Evolutionary conservation across 345 rosid species (phyloP).

Genomic region (Syzygium grande): DNA sequence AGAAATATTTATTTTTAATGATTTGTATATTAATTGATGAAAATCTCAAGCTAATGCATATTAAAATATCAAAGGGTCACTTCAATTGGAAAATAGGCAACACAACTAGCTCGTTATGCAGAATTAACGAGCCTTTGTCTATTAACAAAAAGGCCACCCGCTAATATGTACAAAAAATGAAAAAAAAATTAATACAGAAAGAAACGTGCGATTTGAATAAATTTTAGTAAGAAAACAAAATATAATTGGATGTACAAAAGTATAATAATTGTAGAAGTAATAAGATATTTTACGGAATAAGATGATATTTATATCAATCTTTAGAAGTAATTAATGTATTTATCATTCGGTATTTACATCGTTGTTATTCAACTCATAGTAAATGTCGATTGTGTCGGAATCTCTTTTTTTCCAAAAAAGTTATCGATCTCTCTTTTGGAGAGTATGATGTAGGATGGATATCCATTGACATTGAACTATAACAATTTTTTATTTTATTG

Average conservation of each 20-base stretch:
- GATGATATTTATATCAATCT: neutral
- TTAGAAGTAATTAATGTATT: neutral
- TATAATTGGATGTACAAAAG: neutral
- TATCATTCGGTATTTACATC: neutral
- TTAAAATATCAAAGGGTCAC: neutral
- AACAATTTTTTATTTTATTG: no score
- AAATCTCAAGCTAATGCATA: neutral
- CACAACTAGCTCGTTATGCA: neutral
- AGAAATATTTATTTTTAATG: neutral
- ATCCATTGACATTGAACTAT: no score
- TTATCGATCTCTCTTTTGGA: neutral
- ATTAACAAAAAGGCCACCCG: neutral
- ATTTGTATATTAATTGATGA: neutral
- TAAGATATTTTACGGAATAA: neutral
- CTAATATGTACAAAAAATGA: neutral
- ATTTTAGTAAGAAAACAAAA: neutral
- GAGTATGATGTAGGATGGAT: neutral
- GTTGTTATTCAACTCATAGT: neutral
- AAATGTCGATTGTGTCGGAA: no score
- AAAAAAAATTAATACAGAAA: neutral
- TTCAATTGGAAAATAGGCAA: neutral
- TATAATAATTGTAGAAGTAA: neutral
- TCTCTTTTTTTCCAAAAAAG: no score
- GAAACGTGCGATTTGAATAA: neutral
- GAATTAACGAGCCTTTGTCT: neutral